A percentile compares a stretch with the other conserved stretches of the same genome.
phyloP scores from a whole-genome alignment of 805 yeast genomes.

The Cyberlindnera nakhonratchasimensis region DNA sequence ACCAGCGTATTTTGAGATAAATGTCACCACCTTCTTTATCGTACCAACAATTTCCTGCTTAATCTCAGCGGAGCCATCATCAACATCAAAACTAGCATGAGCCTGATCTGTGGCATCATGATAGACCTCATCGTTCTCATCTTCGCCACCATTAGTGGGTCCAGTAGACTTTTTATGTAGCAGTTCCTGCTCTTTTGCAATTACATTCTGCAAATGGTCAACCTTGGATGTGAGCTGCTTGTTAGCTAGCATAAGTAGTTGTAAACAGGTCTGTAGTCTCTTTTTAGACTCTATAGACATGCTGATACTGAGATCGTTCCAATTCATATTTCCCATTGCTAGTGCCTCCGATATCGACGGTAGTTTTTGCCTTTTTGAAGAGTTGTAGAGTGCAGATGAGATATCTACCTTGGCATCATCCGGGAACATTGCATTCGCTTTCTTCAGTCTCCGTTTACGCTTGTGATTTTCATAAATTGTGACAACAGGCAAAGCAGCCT shows the following conservation, averaged over 20 bases:
- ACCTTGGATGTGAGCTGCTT: slow-evolving; percentile 69
- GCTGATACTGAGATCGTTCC: slow-evolving; percentile 33
- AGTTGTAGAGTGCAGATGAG: slow-evolving; percentile 10
- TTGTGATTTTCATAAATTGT: slow-evolving; percentile 39
- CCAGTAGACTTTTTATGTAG: slow-evolving; percentile 1
- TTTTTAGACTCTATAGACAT: slow-evolving; percentile 70
- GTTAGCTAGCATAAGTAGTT: slow-evolving; percentile 77
- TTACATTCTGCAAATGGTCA: slow-evolving; percentile 52
- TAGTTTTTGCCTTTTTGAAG: slow-evolving; percentile 29
- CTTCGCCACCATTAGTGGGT: slow-evolving; percentile 5
- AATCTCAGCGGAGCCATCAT: slow-evolving; percentile 37
- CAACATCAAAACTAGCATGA: slow-evolving; percentile 24
- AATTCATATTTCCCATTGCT: slow-evolving; percentile 34
- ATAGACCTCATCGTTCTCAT: slow-evolving; percentile 29
- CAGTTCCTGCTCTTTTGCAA: slow-evolving; percentile 43
- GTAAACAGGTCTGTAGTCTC: slow-evolving; percentile 73
- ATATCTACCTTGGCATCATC: slow-evolving; percentile 26
- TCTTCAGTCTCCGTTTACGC: slow-evolving; percentile 36
- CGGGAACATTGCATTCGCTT: slow-evolving; percentile 29
- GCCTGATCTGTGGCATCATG: slow-evolving; percentile 32
- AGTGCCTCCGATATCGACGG: slow-evolving; percentile 36
- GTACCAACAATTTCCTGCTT: slow-evolving; percentile 85
- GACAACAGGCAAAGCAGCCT: slow-evolving; percentile 53
- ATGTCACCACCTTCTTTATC: slow-evolving; percentile 80
- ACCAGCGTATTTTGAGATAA: slow-evolving; percentile 83